Conservation (phyloP, 306 rosid genomes). For the Quercus bicolor region DNA sequence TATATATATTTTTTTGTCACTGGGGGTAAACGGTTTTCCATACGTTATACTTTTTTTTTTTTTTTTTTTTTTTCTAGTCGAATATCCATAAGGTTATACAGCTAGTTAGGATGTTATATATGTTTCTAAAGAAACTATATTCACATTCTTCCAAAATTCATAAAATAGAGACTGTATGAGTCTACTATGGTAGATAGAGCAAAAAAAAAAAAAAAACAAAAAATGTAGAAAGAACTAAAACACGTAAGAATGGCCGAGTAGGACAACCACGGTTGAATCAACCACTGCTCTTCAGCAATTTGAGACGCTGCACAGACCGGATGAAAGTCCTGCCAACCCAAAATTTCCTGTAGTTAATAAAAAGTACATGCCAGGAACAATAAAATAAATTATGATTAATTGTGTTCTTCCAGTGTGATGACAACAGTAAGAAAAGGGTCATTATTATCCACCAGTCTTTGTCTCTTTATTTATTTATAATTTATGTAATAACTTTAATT, state of each 20-base stretch:
- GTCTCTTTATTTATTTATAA: too few species aligned
- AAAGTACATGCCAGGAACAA: neutral
- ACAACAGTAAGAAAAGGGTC: too few species aligned
- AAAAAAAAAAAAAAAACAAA: too few species aligned
- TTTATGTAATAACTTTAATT: too few species aligned
- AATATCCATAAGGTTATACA: conserved; percentile 7
- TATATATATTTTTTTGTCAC: too few species aligned
- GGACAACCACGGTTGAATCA: neutral
- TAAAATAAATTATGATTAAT: too few species aligned
- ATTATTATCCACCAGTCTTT: too few species aligned
- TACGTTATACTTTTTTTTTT: too few species aligned
- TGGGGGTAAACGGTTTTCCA: too few species aligned
- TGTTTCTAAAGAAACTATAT: conserved; percentile 1
- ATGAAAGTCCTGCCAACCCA: conserved; percentile 47
- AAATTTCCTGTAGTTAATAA: neutral
- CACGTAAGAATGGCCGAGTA: neutral
- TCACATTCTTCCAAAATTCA: neutral
- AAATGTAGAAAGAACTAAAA: neutral
- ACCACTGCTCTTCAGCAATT: conserved; percentile 42
- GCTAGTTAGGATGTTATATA: neutral
- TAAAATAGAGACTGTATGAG: neutral
- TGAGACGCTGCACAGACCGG: conserved; percentile 53
- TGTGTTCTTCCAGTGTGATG: too few species aligned
- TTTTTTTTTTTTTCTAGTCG: neutral
- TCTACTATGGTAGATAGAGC: neutral